These are phyloP conservation scores for Suillus spraguei DNA, from an alignment of 768 basidiomycete genomes.

Conservation along the genomic window DNA sequence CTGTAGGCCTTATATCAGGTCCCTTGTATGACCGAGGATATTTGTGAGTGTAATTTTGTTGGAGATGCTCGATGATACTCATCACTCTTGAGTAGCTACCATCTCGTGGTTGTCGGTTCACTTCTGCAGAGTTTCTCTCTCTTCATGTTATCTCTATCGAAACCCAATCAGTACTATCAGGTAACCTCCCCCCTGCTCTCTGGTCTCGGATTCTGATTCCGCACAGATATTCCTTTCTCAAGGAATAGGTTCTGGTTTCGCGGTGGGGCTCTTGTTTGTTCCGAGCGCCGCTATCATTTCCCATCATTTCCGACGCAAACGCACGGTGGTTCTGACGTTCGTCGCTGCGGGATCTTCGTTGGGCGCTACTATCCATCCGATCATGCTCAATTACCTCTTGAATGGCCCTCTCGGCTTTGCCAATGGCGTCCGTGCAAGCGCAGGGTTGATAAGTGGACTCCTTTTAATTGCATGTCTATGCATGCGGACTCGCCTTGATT, in stretches of 20 bases:
- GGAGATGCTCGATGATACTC: background rate
- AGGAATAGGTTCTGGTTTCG: conserved; percentile 49
- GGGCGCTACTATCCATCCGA: conserved; percentile 28
- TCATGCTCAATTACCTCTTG: conserved; percentile 34
- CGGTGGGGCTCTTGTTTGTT: conserved; percentile 47
- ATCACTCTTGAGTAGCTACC: background rate
- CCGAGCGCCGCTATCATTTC: conserved; percentile 46
- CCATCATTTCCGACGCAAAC: conserved; percentile 45
- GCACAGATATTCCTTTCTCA: conserved; percentile 49
- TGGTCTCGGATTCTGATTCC: background rate
- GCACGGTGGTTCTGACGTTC: conserved; percentile 48
- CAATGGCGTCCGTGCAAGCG: conserved; percentile 52
- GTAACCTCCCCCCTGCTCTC: conserved; percentile 24
- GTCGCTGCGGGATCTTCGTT: conserved; percentile 41
- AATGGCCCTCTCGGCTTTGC: conserved; percentile 37
- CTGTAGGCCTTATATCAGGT: conserved; percentile 44
- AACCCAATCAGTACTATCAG: conserved; percentile 45
- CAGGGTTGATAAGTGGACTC: conserved; percentile 41
- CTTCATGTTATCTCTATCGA: conserved; percentile 45
- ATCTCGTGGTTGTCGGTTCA: conserved; percentile 19
- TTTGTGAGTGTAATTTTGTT: conserved; percentile 36
- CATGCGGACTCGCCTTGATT: conserved; percentile 43
- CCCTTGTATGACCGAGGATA: conserved; percentile 54
- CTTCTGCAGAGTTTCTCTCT: conserved; percentile 25
- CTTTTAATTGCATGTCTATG: conserved; percentile 36